Conservation (phyloP, 306 rosid species). For the Rubus idaeus region DNA sequence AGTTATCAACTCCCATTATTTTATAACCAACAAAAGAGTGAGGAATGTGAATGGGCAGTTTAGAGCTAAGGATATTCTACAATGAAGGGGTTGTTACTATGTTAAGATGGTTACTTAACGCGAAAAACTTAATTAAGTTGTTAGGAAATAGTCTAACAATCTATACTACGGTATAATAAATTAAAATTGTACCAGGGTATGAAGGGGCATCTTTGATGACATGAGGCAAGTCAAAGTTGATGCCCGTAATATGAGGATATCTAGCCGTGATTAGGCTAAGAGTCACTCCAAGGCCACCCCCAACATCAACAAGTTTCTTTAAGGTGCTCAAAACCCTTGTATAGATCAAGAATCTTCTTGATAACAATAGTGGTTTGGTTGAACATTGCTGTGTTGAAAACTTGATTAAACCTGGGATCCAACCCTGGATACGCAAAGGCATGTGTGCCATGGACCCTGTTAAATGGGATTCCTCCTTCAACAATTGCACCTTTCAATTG, state of each 20-base stretch:
- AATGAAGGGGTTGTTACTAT: no score
- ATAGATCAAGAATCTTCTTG: constrained; percentile 38
- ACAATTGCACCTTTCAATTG: constrained; percentile 22
- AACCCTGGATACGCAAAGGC: constrained; percentile 34
- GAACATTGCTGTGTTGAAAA: constrained; percentile 53
- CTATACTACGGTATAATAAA: background rate
- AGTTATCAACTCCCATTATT: background rate
- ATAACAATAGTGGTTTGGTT: constrained; percentile 33
- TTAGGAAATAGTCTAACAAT: background rate
- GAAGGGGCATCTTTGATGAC: constrained; percentile 47
- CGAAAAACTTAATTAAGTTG: background rate
- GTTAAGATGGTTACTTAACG: no score
- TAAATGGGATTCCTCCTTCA: constrained; percentile 51
- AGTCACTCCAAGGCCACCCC: constrained; percentile 54
- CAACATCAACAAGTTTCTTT: constrained; percentile 57
- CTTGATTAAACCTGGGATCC: constrained; percentile 39
- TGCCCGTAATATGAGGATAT: constrained; percentile 48
- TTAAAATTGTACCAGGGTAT: constrained; percentile 36
- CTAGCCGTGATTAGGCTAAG: constrained; percentile 48
- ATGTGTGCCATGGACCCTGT: constrained; percentile 39
- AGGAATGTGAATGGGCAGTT: background rate
- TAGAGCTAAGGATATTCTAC: no score
- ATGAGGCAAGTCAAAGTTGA: constrained; percentile 44
- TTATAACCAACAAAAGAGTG: background rate
- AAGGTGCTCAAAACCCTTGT: constrained; percentile 44